Evolutionary conservation across 257 asterid genomes (phyloP), one percentile per base, ranked within the genome.

Genomic region (Salvia miltiorrhiza): DNA sequence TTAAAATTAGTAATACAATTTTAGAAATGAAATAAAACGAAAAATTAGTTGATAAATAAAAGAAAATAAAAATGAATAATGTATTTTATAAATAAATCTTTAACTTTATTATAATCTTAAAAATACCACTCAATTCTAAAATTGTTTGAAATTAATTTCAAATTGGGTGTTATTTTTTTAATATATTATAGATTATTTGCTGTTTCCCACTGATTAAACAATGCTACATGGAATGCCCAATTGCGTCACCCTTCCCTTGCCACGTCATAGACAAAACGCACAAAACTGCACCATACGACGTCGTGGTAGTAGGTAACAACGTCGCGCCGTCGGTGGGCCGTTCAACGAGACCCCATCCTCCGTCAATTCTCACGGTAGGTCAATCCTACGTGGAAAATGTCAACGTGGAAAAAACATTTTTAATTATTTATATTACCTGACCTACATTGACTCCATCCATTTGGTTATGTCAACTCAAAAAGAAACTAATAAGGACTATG

Each of bases 241-340:
- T 0, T 50, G 58, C 3, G 4, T 50, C 32, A 20, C 7, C n/a
- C 2, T 21, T 6, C 30, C 14, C 33, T 14, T 13, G 41, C 63
- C 41, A 56, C 56, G 56, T 49, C 30, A 58, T 32, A 43, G n/a
- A 20, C n/a, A 50, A 43, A 12, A 12, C 3, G 48, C 23, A 45
- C 52, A 5, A 11, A n/a, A n/a, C 21, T 6, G 6, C 0, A 2
- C 12, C 3, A 5, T 8, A 67, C 73, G 73, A 67, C 65, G 73
- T 54, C 64, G 73, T 67, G 5, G 64, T 9, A 16, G 54, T 67
- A 52, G 63, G 72, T 67, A 1, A 7, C 13, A 67, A 23, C 63
- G 41, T 13, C 28, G 2, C 28, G 2, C 14, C 64, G 63, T 52
- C 19, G 9, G 8, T 8, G 21, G 16, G 20, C 70, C 70, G 58